phyloP scores from a whole-genome alignment of 495 filamentous ascomycete genomes.

The Hypoxylon cercidicola region DNA sequence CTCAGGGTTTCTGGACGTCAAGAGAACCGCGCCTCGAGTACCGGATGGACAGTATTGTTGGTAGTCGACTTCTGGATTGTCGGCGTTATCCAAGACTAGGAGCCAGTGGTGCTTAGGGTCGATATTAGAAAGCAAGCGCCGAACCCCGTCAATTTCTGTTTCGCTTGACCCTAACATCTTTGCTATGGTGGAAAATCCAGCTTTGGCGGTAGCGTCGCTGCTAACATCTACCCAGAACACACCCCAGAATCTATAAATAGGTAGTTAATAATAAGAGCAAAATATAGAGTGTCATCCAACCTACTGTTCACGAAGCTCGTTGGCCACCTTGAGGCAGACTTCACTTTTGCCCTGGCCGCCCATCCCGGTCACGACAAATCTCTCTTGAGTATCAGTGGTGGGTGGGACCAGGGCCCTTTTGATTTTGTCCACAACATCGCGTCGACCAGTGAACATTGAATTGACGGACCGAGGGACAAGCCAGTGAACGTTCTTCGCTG shows the following conservation, averaged over 20 bases:
- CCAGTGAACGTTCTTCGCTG: conserved; percentile 9
- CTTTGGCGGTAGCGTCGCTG: too few species aligned
- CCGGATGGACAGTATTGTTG: conserved; percentile 5
- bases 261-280: too few species aligned
- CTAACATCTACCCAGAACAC: too few species aligned
- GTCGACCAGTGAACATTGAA: conserved; percentile 3
- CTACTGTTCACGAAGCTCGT: conserved; percentile 7
- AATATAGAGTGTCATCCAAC: neutral
- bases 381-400: neutral
- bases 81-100: conserved; percentile 11
- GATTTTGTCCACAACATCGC: neutral
- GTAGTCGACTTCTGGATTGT: conserved; percentile 8
- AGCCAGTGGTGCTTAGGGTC: conserved; percentile 3
- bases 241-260: too few species aligned
- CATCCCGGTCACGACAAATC: conserved; percentile 9
- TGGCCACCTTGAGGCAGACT: conserved; percentile 11
- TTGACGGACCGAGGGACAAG: conserved; percentile 6
- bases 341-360: conserved; percentile 14
- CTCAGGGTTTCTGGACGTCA: conserved; percentile 1
- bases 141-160: too few species aligned
- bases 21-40: conserved; percentile 1
- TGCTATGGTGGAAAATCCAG: too few species aligned
- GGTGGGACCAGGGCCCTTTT: neutral
- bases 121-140: conserved; percentile 5
- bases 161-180: too few species aligned